Base-by-base conservation (phyloP, 345 rosid species). In the Durio zibethinus region DNA sequence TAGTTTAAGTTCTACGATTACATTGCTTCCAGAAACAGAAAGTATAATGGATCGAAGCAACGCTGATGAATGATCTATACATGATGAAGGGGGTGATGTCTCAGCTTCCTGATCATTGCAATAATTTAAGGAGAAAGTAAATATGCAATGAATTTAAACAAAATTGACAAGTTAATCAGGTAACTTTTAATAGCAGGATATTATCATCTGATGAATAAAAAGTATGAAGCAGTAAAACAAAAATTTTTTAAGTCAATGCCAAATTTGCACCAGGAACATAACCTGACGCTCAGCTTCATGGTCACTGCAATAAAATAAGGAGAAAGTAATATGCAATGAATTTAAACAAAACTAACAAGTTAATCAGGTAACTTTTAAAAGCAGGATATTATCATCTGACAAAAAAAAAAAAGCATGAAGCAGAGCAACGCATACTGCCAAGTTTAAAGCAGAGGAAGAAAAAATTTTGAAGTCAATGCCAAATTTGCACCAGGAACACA, bases 51-150 rank as follows among this genome's bases (percentile, higher is more conserved):
- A 87, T 76, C 77, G 75, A 70, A 93, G 87, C 85, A 93, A 81
- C 18, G 87, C 83, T 0, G 97, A 91, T 50, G 89, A 78, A 85
- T 91, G 86, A 81, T 90, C 90, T 68, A 93, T 62, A 81, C 92
- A 89, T 31, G 93, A 88, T 35, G 88, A 72, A 76, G 88, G 80
- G 59, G 76, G 78, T 42, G 85, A 77, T 54, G 80, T 81, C 82
- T 86, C 87, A 71, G 78, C 80, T 77, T 81, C 89, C 90, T 87
- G 82, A 72, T 70, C 84, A 85, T 81, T 43, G 21, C 72, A 79
- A 82, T 78, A 61, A 74, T 68, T 60, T 75, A 80, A 54, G 72
- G 67, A 82, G 23, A 68, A 65, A 73, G 47, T 47, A 80, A 73
- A 27, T 54, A 56, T 15, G 45, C 29, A 23, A 61, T 4, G 7